These are phyloP conservation scores for Symbiotaphrina buchneri DNA, from an alignment of 495 filamentous ascomycete genomes.

Conservation along the genomic window DNA sequence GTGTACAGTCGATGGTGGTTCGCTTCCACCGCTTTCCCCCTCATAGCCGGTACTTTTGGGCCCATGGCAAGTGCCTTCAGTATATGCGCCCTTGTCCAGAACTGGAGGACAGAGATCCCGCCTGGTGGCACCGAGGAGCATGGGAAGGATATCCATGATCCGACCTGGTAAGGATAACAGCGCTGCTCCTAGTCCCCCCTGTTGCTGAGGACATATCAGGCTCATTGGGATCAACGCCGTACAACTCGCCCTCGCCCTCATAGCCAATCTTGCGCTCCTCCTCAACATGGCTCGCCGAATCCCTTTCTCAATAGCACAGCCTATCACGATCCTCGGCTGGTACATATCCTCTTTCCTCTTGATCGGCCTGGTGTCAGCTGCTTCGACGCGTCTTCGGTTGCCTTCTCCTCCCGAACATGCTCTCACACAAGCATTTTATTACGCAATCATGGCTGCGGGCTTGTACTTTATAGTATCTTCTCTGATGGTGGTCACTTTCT, in stretches of 20 bases:
- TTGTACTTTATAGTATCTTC: conserved; percentile 56
- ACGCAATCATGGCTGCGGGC: conserved; percentile 50
- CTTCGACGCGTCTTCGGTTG: conserved; percentile 24
- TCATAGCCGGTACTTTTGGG: conserved; percentile 65
- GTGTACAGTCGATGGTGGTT: conserved; percentile 59
- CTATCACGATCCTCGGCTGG: conserved; percentile 42
- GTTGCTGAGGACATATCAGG: background rate
- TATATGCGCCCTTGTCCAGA: conserved; percentile 49
- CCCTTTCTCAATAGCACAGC: conserved; percentile 31
- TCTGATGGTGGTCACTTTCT: conserved; percentile 45
- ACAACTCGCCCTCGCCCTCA: conserved; percentile 44
- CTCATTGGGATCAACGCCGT: conserved; percentile 49
- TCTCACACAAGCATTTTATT: conserved; percentile 59
- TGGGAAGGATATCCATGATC: conserved; percentile 36
- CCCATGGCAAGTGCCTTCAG: conserved; percentile 68
- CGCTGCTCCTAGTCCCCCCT: conserved; percentile 1
- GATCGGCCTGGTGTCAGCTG: conserved; percentile 31
- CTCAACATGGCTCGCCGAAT: conserved; percentile 48
- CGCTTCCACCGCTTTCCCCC: conserved; percentile 57
- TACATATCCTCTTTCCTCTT: conserved; percentile 47
- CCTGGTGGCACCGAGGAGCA: conserved; percentile 21
- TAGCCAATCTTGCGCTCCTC: conserved; percentile 49
- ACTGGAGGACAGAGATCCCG: conserved; percentile 45
- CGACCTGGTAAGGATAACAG: conserved; percentile 30
- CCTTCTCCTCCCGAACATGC: conserved; percentile 20